A percentile compares a stretch with the other conserved stretches of the same genome.
These are phyloP conservation scores for Talaromyces thailandensis DNA, from an alignment of 495 filamentous ascomycete species.

Conservation along the genomic window DNA sequence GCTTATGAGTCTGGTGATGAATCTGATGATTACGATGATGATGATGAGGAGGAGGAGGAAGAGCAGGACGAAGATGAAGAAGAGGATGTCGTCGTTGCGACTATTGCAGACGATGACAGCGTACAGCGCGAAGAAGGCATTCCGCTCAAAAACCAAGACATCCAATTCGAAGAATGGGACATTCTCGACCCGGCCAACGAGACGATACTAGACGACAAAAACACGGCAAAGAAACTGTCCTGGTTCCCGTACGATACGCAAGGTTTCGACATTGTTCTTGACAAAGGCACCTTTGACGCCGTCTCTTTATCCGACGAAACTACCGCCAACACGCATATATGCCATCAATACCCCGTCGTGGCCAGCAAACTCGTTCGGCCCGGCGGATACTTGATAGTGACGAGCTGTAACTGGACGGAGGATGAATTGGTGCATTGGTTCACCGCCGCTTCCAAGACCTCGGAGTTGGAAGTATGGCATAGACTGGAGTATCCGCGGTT, in stretches of 20 bases:
- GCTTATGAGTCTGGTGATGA: constrained; percentile 30
- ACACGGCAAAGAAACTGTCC: constrained; percentile 15
- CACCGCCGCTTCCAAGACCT: constrained; percentile 21
- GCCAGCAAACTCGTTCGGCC: constrained; percentile 55
- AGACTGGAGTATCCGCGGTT: constrained; percentile 75
- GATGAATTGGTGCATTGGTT: constrained; percentile 76
- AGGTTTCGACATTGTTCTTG: constrained; percentile 79
- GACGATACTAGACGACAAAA: constrained; percentile 23
- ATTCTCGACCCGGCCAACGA: constrained; percentile 41
- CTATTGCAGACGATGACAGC: neutral
- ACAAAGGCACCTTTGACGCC: constrained; percentile 97
- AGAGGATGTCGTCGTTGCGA: neutral
- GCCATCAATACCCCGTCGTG: constrained; percentile 63
- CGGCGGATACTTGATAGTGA: constrained; percentile 71
- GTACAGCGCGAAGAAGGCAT: neutral
- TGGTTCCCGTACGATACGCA: constrained; percentile 24
- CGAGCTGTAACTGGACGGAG: constrained; percentile 98
- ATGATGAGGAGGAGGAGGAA: constrained; percentile 11
- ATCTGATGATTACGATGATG: constrained; percentile 14
- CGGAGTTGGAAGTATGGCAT: constrained; percentile 46
- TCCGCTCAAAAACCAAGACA: constrained; percentile 11
- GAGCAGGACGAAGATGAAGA: constrained; percentile 16
- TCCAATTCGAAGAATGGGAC: constrained; percentile 70
- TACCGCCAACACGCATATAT: constrained; percentile 41
- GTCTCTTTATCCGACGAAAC: constrained; percentile 61